Conservation (phyloP, 1,284 basidiomycete species). For the Xanthoconium separans region DNA sequence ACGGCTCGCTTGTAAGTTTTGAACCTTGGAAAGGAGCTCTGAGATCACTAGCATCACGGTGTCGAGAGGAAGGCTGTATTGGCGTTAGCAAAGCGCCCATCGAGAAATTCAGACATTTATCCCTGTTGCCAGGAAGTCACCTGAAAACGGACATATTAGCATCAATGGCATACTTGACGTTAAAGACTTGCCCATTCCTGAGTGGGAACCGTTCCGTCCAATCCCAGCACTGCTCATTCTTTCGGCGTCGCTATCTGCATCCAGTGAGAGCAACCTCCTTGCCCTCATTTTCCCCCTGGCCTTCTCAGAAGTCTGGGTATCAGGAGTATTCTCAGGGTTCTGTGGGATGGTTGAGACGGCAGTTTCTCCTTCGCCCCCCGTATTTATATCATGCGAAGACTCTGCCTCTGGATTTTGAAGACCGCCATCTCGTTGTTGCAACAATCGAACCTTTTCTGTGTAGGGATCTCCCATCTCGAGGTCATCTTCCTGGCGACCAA, state of each 20-base stretch:
- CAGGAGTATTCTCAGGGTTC: conserved; percentile 35
- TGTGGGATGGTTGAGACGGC: conserved; percentile 41
- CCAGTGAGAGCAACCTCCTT: conserved; percentile 59
- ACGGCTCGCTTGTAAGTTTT: conserved; percentile 68
- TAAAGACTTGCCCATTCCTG: conserved; percentile 82
- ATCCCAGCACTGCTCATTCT: conserved; percentile 63
- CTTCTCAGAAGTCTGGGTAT: conserved; percentile 69
- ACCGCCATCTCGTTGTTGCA: conserved; percentile 42
- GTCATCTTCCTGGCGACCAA: conserved; percentile 17
- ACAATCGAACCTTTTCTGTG: conserved; percentile 61
- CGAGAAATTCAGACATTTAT: conserved; percentile 38
- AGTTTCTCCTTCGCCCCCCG: conserved; percentile 32
- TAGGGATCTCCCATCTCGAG: conserved; percentile 36
- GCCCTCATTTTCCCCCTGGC: conserved; percentile 85
- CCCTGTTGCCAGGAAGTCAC: conserved; percentile 87
- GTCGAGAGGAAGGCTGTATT: conserved; percentile 76
- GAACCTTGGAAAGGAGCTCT: conserved; percentile 85
- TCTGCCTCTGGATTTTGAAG: conserved; percentile 25
- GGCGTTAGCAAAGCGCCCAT: conserved; percentile 2
- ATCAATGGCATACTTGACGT: background rate
- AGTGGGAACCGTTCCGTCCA: conserved; percentile 87
- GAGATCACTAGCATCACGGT: conserved; percentile 80
- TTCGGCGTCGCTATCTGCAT: conserved; percentile 59
- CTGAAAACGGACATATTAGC: conserved; percentile 33
- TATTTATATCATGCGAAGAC: conserved; percentile 13